Evolutionary conservation across 805 yeast species (phyloP).

Genomic region (Metschnikowia rubicola): DNA sequence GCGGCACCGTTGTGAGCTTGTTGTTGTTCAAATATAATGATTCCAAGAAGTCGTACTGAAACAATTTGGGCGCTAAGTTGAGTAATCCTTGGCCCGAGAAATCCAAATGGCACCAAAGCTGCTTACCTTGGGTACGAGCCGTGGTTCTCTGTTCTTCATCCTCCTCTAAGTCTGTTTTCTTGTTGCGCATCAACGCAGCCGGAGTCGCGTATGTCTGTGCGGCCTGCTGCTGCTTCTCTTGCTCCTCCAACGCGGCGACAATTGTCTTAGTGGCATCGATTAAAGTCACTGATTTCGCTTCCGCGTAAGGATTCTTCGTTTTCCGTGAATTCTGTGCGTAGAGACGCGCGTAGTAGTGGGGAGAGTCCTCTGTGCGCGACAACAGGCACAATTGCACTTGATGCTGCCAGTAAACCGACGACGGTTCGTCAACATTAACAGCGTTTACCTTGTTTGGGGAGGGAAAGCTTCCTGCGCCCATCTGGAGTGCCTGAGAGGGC

Average conservation of each 20-base stretch:
- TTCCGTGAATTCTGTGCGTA: conserved; percentile 69
- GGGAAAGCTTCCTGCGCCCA: conserved; percentile 20
- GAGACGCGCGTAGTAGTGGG: conserved; percentile 81
- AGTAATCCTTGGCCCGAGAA: conserved; percentile 83
- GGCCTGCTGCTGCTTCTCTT: conserved; percentile 42
- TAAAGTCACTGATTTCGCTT: conserved; percentile 35
- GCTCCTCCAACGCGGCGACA: conserved; percentile 33
- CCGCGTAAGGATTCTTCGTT: conserved; percentile 36
- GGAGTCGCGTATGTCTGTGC: conserved; percentile 20
- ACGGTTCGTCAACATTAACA: conserved; percentile 36
- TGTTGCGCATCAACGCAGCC: conserved; percentile 39
- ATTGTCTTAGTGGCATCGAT: conserved; percentile 41
- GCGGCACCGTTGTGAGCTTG: conserved; percentile 64
- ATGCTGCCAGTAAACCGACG: conserved; percentile 67
- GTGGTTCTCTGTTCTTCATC: conserved; percentile 63
- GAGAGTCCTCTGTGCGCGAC: conserved; percentile 60
- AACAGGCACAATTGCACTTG: conserved; percentile 70
- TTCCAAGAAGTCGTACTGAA: conserved; percentile 80
- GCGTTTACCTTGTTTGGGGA: conserved; percentile 26
- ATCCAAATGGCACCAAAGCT: conserved; percentile 93
- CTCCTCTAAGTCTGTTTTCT: conserved; percentile 53
- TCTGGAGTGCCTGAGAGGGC: conserved; percentile 9
- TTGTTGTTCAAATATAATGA: conserved; percentile 86
- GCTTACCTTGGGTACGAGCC: conserved; percentile 59
- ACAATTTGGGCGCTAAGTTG: conserved; percentile 66